A percentile compares a stretch with the other conserved stretches of the same genome.
Conservation (phyloP, 192 early-diverging fungal species). For the Spinellus fusiger region DNA sequence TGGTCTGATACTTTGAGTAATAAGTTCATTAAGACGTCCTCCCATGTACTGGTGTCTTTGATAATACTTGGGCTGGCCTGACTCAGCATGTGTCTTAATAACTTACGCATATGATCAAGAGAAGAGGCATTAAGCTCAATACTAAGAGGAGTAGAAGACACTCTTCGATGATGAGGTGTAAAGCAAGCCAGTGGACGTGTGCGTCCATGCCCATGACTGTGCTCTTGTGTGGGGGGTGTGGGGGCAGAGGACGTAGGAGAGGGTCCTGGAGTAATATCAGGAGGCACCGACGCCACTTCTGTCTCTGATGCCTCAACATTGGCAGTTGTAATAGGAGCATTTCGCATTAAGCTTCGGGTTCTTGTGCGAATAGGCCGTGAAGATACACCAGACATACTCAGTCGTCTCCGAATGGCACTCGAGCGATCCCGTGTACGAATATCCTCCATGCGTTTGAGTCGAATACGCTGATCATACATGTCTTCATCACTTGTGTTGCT, state of each 20-base stretch:
- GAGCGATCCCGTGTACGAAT: constrained; percentile 44
- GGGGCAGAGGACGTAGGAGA: not conserved
- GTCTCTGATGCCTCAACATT: constrained; percentile 6
- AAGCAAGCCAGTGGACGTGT: constrained; percentile 6
- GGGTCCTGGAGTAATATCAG: not conserved
- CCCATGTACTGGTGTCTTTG: constrained; percentile 47
- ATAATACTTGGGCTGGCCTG: constrained; percentile 52
- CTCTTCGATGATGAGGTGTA: constrained; percentile 19
- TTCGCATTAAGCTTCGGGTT: constrained; percentile 24
- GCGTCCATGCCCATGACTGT: not conserved
- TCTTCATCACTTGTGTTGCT: constrained; percentile 33
- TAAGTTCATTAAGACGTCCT: constrained; percentile 61
- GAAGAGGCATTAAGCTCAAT: constrained; percentile 57
- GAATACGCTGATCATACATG: constrained; percentile 10
- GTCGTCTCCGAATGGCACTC: constrained; percentile 40
- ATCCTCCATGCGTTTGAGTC: constrained; percentile 39
- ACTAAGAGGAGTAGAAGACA: constrained; percentile 19
- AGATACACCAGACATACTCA: constrained; percentile 28
- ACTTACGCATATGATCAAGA: constrained; percentile 54
- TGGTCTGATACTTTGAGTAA: constrained; percentile 58
- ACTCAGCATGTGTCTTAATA: constrained; percentile 65
- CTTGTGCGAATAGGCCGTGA: constrained; percentile 5
- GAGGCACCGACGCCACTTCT: too few species aligned
- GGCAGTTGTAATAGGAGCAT: constrained; percentile 10
- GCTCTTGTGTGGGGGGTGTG: not conserved